Evolutionary conservation across 2,329 filamentous ascomycete genomes (phyloP).

Genomic region (Macrophomina phaseolina): DNA sequence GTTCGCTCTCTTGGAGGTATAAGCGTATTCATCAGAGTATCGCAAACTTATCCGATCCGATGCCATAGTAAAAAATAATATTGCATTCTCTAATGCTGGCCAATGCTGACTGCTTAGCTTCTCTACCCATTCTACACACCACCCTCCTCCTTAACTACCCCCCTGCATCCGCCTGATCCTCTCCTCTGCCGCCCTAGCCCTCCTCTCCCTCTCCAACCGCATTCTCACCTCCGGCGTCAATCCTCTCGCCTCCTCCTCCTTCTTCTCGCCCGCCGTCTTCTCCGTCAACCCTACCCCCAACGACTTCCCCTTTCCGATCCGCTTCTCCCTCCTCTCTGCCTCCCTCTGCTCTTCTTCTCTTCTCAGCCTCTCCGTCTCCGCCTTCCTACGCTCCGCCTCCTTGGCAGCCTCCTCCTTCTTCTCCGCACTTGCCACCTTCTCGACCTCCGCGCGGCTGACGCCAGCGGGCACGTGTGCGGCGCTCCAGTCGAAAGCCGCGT

Average conservation of each 20-base stretch:
- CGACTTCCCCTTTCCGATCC: constrained; percentile 55
- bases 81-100: no score
- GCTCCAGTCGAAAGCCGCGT: constrained; percentile 83
- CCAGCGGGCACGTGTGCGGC: constrained; percentile 72
- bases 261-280: constrained; percentile 79
- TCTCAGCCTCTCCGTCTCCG: constrained; percentile 75
- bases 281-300: constrained; percentile 61
- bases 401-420: constrained; percentile 70
- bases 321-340: constrained; percentile 57
- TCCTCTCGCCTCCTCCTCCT: constrained; percentile 83
- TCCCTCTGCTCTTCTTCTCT: constrained; percentile 58
- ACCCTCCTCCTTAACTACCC: constrained; percentile 19
- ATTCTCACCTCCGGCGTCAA: constrained; percentile 86
- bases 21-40: no score
- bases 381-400: constrained; percentile 67
- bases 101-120: background rate
- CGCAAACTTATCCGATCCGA: no score
- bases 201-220: constrained; percentile 83
- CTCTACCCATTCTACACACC: background rate
- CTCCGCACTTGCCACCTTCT: constrained; percentile 72
- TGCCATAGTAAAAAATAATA: no score
- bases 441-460: constrained; percentile 73
- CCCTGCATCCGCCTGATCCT: constrained; percentile 72
- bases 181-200: constrained; percentile 90
- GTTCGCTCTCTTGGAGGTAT: no score